Base-by-base conservation (phyloP, 192 early-diverging fungal genomes). In the Rhizophagus sp. region DNA sequence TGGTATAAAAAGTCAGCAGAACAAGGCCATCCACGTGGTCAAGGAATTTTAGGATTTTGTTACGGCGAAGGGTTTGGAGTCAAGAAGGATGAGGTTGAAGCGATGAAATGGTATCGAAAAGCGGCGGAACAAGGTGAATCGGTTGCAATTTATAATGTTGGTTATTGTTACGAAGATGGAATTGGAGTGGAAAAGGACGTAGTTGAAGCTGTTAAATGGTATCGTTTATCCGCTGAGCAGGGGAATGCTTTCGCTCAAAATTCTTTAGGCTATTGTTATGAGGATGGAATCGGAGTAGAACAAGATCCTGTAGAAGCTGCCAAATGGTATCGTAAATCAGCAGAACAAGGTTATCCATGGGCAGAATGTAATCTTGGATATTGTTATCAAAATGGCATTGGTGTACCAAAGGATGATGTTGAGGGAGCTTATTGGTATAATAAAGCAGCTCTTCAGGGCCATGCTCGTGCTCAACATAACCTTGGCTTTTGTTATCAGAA, bases 401-500 rank as follows among this genome's bases (percentile, higher is more conserved):
- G 92, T 47, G 79, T 89, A 6, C 83, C 82, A 25, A 84, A 84
- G 41, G 88, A 92, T 65, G 79, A 86, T 11, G 75, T 80, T 69
- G 70, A 88, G 66, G 93, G 90, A 17, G 85, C 89, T 12, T 84
- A 85, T 68, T 93, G 91, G 92, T 94, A 93, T 78, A 78, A 79
- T 47, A 85, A 88, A 72, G 91, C 92, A 8, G 92, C 92, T n/a
- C 80, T 85, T n/a, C 90, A 93, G 41, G 91, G 90, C 0, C 87
- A 93, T 79, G 87, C 91, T 24, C 84, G 88, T 19, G 89, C 89
- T 41, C 88, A 82, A 87, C 89, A 86, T 65, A 88, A 94, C 69
- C 85, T 96, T 61, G 95, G 95, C 10, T 96, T 92, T 80, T 96
- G 95, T 80, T 96, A 94, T 79, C 94, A 94, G 62, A 94, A 95